phyloP scores from a whole-genome alignment of 306 rosid species.

The Myrica gale region DNA sequence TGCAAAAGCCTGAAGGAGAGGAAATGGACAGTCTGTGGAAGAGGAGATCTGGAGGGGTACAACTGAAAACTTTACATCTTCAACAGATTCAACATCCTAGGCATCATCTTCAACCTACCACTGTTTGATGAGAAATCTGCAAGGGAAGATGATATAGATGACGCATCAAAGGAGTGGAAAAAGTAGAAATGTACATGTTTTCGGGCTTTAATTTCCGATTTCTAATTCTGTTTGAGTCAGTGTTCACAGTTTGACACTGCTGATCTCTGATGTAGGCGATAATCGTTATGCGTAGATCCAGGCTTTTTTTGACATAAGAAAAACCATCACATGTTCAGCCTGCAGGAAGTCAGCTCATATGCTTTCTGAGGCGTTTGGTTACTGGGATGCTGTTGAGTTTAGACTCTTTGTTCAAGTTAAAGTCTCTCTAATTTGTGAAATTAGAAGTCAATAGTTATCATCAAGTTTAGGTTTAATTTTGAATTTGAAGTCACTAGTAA shows the following conservation, averaged over 20 bases:
- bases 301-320: neutral
- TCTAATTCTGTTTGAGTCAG: constrained; percentile 14
- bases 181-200: neutral
- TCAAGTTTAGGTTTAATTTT: too few relatives aligned
- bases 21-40: constrained; percentile 58
- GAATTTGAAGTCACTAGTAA: too few relatives aligned
- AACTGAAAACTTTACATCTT: constrained; percentile 53
- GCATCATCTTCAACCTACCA: constrained; percentile 53
- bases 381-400: too few relatives aligned
- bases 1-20: constrained; percentile 27
- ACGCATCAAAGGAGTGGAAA: neutral
- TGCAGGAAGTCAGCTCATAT: neutral
- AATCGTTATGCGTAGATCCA: constrained; percentile 4
- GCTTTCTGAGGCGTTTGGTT: too few relatives aligned
- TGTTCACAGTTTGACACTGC: neutral
- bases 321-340: neutral
- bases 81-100: constrained; percentile 49
- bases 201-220: constrained; percentile 11
- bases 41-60: constrained; percentile 63
- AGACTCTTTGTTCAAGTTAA: too few relatives aligned
- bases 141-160: constrained; percentile 24
- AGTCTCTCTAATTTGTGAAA: too few relatives aligned
- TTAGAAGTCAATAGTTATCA: too few relatives aligned
- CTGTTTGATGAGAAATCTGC: constrained; percentile 42
- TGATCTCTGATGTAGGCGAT: neutral